Evolutionary conservation across 768 basidiomycete species (phyloP).

Genomic region (Amanita rubescens): DNA sequence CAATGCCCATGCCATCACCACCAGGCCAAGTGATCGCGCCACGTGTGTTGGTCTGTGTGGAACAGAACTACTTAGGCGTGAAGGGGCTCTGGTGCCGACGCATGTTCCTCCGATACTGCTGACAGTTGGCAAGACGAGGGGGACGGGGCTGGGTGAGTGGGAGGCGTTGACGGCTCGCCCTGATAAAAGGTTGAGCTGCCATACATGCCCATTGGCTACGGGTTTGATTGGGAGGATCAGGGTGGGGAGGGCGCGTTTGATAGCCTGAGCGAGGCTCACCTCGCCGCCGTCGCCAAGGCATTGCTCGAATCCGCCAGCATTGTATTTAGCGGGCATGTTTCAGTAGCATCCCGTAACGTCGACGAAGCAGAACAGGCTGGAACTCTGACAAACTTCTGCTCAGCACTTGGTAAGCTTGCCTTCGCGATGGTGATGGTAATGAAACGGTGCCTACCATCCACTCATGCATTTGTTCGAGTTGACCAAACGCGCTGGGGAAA

Average conservation of each 20-base stretch:
- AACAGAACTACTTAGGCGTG: background rate
- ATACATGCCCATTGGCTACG: slow-evolving; percentile 60
- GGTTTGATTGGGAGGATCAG: background rate
- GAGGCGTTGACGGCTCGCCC: slow-evolving; percentile 47
- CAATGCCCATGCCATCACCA: background rate
- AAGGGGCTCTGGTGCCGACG: slow-evolving; percentile 13
- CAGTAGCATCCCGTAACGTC: slow-evolving; percentile 49
- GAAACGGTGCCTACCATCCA: slow-evolving; percentile 71
- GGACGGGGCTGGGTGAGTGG: slow-evolving; percentile 47
- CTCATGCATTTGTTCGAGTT: slow-evolving; percentile 51
- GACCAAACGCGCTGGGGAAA: slow-evolving; percentile 65
- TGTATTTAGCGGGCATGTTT: slow-evolving; percentile 53
- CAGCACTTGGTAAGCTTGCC: background rate
- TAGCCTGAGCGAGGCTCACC: slow-evolving; percentile 18
- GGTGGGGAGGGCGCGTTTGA: background rate
- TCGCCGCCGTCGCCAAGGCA: slow-evolving; percentile 47
- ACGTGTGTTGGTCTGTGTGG: background rate
- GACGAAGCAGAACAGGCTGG: slow-evolving; percentile 63
- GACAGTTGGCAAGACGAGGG: slow-evolving; percentile 51
- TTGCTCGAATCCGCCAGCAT: slow-evolving; percentile 36
- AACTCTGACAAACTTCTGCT: slow-evolving; percentile 58
- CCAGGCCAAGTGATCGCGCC: background rate
- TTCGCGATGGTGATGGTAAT: background rate
- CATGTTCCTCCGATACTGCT: slow-evolving; percentile 38
- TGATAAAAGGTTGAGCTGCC: slow-evolving; percentile 61